phyloP scores from a whole-genome alignment of 768 basidiomycete species.

The Pleurotus sapidus region DNA sequence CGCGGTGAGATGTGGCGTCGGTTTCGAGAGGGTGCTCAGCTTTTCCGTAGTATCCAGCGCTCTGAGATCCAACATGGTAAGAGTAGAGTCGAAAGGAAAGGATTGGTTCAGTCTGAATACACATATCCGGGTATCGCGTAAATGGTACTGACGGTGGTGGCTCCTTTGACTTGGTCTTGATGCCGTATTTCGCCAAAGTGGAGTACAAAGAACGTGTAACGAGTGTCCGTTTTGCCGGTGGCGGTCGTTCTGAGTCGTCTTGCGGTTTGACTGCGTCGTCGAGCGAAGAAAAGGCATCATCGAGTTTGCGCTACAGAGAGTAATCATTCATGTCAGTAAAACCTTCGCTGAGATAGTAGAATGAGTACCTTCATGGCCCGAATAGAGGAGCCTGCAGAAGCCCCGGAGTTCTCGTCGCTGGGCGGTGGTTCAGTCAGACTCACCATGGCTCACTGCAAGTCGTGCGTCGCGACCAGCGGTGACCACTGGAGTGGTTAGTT shows the following conservation, averaged over 20 bases:
- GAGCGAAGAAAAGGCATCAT: constrained; percentile 72
- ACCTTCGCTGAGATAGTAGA: no score
- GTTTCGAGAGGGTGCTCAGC: constrained; percentile 39
- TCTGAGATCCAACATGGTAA: not conserved
- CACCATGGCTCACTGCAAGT: no score
- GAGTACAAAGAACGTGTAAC: constrained; percentile 67
- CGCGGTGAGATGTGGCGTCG: constrained; percentile 66
- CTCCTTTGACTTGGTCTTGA: constrained; percentile 44
- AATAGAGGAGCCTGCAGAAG: not conserved
- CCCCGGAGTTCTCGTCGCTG: not conserved
- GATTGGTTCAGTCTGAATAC: not conserved
- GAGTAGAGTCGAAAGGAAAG: not conserved
- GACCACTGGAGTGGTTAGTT: no score
- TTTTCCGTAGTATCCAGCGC: not conserved
- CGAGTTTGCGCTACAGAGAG: constrained; percentile 63
- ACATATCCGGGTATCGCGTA: not conserved
- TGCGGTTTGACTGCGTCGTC: constrained; percentile 57
- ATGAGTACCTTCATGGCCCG: not conserved
- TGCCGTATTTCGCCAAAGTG: constrained; percentile 75
- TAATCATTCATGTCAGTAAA: not conserved
- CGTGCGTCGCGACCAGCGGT: no score
- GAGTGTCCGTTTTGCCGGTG: constrained; percentile 52
- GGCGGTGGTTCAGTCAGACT: no score
- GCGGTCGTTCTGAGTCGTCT: constrained; percentile 28
- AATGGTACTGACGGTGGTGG: constrained; percentile 20